Evolutionary conservation across 2,329 filamentous ascomycete genomes (phyloP).

Genomic region (Penicillium sp.): DNA sequence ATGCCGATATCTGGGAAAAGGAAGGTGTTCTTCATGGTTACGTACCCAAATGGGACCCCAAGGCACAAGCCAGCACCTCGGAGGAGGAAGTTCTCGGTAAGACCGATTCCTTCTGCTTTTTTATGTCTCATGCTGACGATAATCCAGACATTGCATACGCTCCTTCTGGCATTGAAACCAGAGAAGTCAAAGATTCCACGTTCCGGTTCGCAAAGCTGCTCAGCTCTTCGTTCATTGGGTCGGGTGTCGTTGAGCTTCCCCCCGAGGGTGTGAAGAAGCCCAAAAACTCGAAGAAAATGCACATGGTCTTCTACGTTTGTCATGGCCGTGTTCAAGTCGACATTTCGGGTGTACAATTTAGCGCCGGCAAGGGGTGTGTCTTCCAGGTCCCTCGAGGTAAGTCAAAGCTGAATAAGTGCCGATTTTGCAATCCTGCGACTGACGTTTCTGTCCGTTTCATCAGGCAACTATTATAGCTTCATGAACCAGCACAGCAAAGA

Average conservation of each 20-base stretch:
- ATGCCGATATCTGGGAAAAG: conserved; percentile 47
- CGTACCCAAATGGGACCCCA: conserved; percentile 44
- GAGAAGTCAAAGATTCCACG: conserved; percentile 61
- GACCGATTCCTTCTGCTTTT: neutral
- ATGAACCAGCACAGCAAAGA: conserved; percentile 70
- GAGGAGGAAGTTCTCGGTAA: conserved; percentile 44
- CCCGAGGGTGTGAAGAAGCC: conserved; percentile 78
- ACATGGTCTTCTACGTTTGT: conserved; percentile 93
- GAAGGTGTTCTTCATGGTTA: conserved; percentile 45
- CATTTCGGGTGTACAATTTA: conserved; percentile 60
- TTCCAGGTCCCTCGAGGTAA: conserved; percentile 94
- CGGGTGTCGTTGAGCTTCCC: conserved; percentile 84
- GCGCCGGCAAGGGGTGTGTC: conserved; percentile 81
- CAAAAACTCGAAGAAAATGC: conserved; percentile 94
- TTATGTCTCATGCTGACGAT: conserved; percentile 3
- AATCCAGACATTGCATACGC: conserved; percentile 60
- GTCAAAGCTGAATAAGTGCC: conserved; percentile 31
- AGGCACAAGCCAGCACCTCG: conserved; percentile 36
- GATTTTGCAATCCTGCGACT: neutral
- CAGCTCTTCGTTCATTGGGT: conserved; percentile 79
- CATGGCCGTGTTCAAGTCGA: conserved; percentile 77
- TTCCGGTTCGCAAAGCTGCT: conserved; percentile 91
- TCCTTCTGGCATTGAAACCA: conserved; percentile 55
- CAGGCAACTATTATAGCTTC: conserved; percentile 93
- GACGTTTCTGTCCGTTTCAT: neutral